phyloP scores from a whole-genome alignment of 768 basidiomycete species.

The Pleurotus pulmonarius region DNA sequence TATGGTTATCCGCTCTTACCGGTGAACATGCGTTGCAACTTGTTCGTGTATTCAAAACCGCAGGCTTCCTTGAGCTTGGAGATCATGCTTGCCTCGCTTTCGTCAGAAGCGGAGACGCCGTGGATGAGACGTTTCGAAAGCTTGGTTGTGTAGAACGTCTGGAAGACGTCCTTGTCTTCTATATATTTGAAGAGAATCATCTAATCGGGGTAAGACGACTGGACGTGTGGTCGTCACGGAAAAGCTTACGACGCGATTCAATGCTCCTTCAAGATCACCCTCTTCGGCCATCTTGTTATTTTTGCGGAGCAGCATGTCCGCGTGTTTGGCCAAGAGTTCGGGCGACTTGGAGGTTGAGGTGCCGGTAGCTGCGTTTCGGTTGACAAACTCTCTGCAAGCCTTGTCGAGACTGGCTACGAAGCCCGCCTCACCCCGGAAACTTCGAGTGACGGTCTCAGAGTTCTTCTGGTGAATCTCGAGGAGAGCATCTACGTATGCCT shows the following conservation, averaged over 20 bases:
- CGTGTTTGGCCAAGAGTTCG: constrained; percentile 88
- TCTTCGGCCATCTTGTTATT: constrained; percentile 95
- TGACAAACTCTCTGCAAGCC: constrained; percentile 95
- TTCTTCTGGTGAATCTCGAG: constrained; percentile 92
- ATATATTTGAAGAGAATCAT: constrained; percentile 98
- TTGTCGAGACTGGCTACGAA: constrained; percentile 93
- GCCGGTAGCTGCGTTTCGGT: constrained; percentile 87
- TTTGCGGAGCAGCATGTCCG: constrained; percentile 86
- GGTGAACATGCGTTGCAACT: constrained; percentile 95
- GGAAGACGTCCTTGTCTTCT: constrained; percentile 98
- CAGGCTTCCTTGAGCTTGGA: constrained; percentile 95
- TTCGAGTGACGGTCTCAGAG: constrained; percentile 79
- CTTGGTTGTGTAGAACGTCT: constrained; percentile 95
- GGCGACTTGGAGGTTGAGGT: constrained; percentile 85
- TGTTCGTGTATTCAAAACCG: constrained; percentile 96
- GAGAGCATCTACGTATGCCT: constrained; percentile 90
- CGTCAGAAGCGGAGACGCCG: constrained; percentile 88
- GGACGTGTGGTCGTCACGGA: constrained; percentile 20
- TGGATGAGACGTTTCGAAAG: constrained; percentile 91
- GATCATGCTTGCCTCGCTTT: constrained; percentile 97
- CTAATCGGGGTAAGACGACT: constrained; percentile 40
- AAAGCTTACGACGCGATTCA: constrained; percentile 80
- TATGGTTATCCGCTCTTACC: constrained; percentile 1
- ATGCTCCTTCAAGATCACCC: constrained; percentile 81
- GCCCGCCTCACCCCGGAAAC: constrained; percentile 89